Base-by-base conservation (phyloP, 306 rosid species). In the Leucaena leucocephala region DNA sequence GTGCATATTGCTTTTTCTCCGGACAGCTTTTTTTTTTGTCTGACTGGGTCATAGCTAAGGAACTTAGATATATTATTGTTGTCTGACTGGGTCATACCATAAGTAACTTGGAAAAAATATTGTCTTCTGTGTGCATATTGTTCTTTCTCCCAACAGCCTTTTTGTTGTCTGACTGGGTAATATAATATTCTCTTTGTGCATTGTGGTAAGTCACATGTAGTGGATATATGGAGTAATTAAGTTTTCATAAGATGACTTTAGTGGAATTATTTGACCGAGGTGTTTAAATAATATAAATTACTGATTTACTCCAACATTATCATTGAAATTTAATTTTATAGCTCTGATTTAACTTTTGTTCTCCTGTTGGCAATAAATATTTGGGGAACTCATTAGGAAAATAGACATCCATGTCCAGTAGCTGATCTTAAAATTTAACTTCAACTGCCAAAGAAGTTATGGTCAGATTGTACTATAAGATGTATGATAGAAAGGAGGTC, bases 181-280 rank as follows among this genome's bases (percentile, higher is more conserved):
- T 34, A 46, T 64, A 21, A 40, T 59, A 22, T 12, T 73, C 33
- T 17, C 67, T 71, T 62, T 68, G 67, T 61, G 36, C 72, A 57
- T 78, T 44, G 75, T 69, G 38, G 64, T 54, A 39, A 72, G 27
- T 59, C 57, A n/a, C 49, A 21, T 38, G n/a, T 39, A 21, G 69
- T 39, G 72, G 27, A 54, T n/a, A n/a, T 34, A 35, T 22, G 40
- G 59, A 46, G 59, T 70, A 39, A 66, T 45, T 72, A 64, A 3
- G 44, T 64, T 16, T 33, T 78, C 75, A 48, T 52, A 13, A 55
- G 75, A 46, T 75, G 42, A 4, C 44, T 35, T 44, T 74, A 62
- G 55, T 43, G 70, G 57, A 77, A 52, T 65, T 55, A 74, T 55
- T 81, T 22, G 36, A 78, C 54, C 22, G 7, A 50, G 11, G n/a